Base-by-base conservation (phyloP, 2,329 filamentous ascomycete species). In the Amylocarpus encephaloides region DNA sequence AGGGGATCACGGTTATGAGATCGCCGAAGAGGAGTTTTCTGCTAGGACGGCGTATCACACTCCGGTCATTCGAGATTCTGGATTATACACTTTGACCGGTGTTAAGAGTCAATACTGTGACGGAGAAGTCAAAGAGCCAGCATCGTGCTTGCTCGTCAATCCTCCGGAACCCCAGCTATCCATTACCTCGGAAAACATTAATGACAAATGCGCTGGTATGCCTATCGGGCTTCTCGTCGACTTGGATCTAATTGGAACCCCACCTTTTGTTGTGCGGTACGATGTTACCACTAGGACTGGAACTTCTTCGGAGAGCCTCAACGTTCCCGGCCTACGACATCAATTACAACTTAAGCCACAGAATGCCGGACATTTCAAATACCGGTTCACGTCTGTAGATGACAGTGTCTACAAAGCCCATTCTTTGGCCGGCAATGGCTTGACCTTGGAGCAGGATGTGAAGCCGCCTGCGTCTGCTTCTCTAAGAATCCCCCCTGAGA, bases 151-250 rank as follows among this genome's bases (percentile, higher is more conserved):
- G 51, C 73, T 98, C 48, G 77, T 94, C 58, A 98, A 97, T 58
- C 93, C 93, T 5, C 84, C 93, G 0, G 85, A 95, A 68, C 93
- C 93, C 9, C 81, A 85, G 49, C 68, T 98, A 51, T 75, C 80
- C 4, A 73, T 98, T 44, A 78, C 78, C 30, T 77, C 82, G 6
- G 86, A 95, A 60, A 85, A 90, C 55, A 90, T 98, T 39, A 86
- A 88, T 46, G 93, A 98, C 68, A 95, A 94, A 66, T 98, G 93
- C 66, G 92, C 91, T 33, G 90, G 91, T 43, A 95, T 90, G 63
- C 89, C 93, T 0, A 88, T 98, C 54, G 93, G 93, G 36, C 77
- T 98, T 48, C 80, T 86, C 10, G 88, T 98, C 38, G 86, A 93
- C 62, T 72, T 98, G 44, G 90, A 97, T 65, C 76, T 98, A 35